Base-by-base conservation (phyloP, 768 basidiomycete genomes). In the Tephrocybe sp. region DNA sequence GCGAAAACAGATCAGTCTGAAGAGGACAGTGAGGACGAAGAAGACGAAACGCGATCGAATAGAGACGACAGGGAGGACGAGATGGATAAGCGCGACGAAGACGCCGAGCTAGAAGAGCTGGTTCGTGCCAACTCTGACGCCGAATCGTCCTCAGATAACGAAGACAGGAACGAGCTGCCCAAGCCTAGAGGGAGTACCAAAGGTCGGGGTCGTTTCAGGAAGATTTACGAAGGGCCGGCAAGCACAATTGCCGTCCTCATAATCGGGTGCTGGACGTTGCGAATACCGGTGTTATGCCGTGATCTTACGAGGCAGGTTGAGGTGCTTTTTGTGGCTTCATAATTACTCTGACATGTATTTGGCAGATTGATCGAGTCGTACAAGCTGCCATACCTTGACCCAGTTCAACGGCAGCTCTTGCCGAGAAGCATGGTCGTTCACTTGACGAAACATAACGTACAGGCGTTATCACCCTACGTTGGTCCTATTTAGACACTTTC, bases 361-460 rank as follows among this genome's bases (percentile, higher is more conserved):
- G 49, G 49, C 49, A 94, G 92, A 45, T 64, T 84, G 48, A 84
- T 94, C 37, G 88, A 93, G 61, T 69, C 70, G 25, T 84, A 88
- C 60, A 72, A 82, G 29, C 72, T 97, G 33, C 92, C 91, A 1
- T 94, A 93, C 68, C 73, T 97, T 34, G 87, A 92, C 56, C 77
- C 82, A 25, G 65, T 82, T 18, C 45, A 43, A 48, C 60, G 60
- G 25, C 77, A 79, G 25, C 60, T 80, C 27, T 67, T 95, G 6
- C 88, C 91, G 1, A 53, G 50, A 25, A 70, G 68, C 15, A 79
- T 94, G 77, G 73, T 73, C 1, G 59, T 65, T 33, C 91, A 92
- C 68, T 79, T 95, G 43, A 86, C 85, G 24, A 86, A 84, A 65
- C 79, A 88, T 52, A 80, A 75, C 38, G 68, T 75, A 25, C 77